These are phyloP conservation scores for Cladorrhinum sp. DNA, from an alignment of 2,329 filamentous ascomycete species.

Conservation along the genomic window DNA sequence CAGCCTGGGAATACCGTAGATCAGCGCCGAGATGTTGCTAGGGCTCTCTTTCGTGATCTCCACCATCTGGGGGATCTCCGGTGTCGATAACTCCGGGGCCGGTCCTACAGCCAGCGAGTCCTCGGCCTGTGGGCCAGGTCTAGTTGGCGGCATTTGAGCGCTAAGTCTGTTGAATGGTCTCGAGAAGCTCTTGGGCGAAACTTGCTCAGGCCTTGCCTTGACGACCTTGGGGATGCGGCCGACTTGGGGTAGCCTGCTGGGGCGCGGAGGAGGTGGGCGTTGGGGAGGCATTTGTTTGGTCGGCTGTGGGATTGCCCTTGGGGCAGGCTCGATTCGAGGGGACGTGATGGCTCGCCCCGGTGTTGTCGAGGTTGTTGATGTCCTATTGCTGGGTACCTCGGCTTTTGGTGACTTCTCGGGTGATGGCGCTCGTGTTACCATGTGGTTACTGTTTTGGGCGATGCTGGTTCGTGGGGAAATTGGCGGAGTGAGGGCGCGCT, in stretches of 20 bases:
- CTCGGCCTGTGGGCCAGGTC: slow-evolving; percentile 31
- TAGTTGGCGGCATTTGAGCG: slow-evolving; percentile 37
- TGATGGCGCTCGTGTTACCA: neutral
- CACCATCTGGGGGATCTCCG: slow-evolving; percentile 39
- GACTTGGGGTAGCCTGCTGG: slow-evolving; percentile 72
- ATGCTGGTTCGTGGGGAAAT: neutral
- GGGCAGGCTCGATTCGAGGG: neutral
- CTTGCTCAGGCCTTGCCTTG: slow-evolving; percentile 62
- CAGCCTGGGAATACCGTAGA: slow-evolving; percentile 32
- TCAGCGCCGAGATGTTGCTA: slow-evolving; percentile 32
- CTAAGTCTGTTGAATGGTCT: slow-evolving; percentile 68
- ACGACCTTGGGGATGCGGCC: slow-evolving; percentile 84
- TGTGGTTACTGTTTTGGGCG: neutral
- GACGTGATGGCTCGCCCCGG: neutral
- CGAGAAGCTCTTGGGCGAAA: slow-evolving; percentile 78
- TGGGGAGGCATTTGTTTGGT: slow-evolving; percentile 1
- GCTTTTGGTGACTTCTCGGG: neutral
- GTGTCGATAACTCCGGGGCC: slow-evolving; percentile 40
- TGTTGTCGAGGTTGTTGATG: neutral
- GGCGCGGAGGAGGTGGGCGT: slow-evolving; percentile 33
- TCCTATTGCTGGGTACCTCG: neutral
- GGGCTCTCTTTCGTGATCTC: slow-evolving; percentile 35
- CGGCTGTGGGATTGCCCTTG: neutral
- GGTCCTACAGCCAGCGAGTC: slow-evolving; percentile 49
- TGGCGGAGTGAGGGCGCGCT: slow-evolving; percentile 10